Evolutionary conservation across 1,284 basidiomycete genomes (phyloP).

Genomic region (Microbotryum violaceum): DNA sequence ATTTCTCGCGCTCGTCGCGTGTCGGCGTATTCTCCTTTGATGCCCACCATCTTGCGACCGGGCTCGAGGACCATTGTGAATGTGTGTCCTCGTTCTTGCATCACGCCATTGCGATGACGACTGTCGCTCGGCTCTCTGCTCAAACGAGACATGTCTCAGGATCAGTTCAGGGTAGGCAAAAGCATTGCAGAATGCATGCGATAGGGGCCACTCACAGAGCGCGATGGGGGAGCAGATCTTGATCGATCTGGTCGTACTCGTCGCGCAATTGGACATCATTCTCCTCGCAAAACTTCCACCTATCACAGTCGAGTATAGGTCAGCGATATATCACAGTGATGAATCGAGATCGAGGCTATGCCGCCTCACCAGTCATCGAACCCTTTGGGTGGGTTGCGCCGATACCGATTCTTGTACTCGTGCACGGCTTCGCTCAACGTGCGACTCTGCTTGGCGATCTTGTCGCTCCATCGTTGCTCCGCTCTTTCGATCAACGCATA

Average conservation of each 20-base stretch:
- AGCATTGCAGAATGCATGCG: constrained; percentile 12
- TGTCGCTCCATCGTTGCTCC: constrained; percentile 56
- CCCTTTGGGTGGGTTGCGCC: constrained; percentile 68
- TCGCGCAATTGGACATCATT: constrained; percentile 36
- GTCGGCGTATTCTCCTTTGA: constrained; percentile 28
- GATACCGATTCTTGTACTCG: constrained; percentile 72
- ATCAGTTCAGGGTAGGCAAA: constrained; percentile 36
- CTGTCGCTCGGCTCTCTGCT: constrained; percentile 25
- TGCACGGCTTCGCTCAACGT: constrained; percentile 64
- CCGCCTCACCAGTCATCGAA: constrained; percentile 54
- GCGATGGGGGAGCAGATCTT: constrained; percentile 33
- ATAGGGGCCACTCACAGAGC: constrained; percentile 20
- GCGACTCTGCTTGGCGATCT: constrained; percentile 64
- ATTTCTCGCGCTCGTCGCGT: constrained; percentile 35
- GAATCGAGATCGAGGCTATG: neutral
- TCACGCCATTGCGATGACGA: constrained; percentile 32
- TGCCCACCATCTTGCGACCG: constrained; percentile 10
- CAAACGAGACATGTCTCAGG: neutral
- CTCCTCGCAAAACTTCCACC: constrained; percentile 35
- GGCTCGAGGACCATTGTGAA: constrained; percentile 32
- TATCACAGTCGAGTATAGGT: neutral
- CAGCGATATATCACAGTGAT: neutral
- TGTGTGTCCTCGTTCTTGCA: constrained; percentile 36
- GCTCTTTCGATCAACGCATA: constrained; percentile 65
- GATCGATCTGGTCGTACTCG: constrained; percentile 38